A percentile compares a stretch with the other conserved stretches of the same genome.
Evolutionary conservation across 257 asterid genomes (phyloP).

Genomic region (Cinchona pubescens): DNA sequence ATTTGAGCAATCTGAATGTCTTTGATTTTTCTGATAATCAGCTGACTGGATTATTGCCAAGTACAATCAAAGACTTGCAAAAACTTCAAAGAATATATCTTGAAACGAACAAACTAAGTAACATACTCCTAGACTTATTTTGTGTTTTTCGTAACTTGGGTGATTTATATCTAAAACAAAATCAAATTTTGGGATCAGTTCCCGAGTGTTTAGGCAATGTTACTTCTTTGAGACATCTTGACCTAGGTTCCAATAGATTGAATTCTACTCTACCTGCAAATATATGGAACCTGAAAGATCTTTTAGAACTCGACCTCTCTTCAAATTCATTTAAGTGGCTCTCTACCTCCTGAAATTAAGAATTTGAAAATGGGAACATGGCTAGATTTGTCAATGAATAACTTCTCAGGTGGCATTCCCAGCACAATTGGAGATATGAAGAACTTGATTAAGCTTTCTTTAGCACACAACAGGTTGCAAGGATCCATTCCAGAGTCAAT

Average conservation of each 20-base stretch:
- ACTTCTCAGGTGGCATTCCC: slow-evolving; percentile 6
- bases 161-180: not conserved
- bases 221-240: not conserved
- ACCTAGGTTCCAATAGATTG: not conserved
- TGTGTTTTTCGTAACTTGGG: not conserved
- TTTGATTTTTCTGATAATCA: not conserved
- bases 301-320: not conserved
- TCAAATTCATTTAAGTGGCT: not conserved
- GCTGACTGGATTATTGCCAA: not conserved
- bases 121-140: not conserved
- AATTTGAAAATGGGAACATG: not conserved
- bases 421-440: not conserved
- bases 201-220: slow-evolving; percentile 6
- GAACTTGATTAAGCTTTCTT: not conserved
- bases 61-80: not conserved
- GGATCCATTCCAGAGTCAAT: not conserved
- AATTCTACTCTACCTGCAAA: not conserved
- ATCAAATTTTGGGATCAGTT: not conserved
- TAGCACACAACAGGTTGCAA: not conserved
- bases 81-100: not conserved
- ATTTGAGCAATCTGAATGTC: not conserved
- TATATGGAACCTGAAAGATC: not conserved
- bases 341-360: not conserved
- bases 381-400: slow-evolving; percentile 1
- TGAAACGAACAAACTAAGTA: not conserved